phyloP scores from a whole-genome alignment of 441 rosid species.

The Syzygium syzygioides region DNA sequence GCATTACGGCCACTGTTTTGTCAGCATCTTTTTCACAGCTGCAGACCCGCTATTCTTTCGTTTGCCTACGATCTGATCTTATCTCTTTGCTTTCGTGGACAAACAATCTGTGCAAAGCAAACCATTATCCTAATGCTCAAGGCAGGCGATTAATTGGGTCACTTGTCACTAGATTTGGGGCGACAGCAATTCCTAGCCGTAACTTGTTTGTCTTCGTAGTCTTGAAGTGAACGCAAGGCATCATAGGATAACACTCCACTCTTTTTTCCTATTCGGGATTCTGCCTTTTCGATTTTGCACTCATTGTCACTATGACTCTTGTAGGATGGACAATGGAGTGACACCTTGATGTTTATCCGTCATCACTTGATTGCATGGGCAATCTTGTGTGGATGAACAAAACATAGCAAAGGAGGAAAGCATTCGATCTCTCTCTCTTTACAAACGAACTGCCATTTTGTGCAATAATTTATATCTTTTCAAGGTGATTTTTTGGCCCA shows the following conservation, averaged over 20 bases:
- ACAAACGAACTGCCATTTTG: background rate
- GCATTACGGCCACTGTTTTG: background rate
- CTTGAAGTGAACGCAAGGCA: background rate
- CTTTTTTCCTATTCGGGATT: background rate
- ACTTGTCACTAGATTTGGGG: background rate
- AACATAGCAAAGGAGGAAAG: background rate
- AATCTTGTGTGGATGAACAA: background rate
- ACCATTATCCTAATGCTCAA: background rate
- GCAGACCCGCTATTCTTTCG: background rate
- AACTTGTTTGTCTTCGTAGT: background rate
- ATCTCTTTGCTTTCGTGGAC: background rate
- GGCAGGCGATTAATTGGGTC: background rate
- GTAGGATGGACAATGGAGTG: background rate
- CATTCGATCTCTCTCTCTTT: background rate
- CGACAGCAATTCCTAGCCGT: background rate
- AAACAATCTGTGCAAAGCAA: background rate
- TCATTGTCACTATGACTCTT: background rate
- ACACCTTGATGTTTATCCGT: background rate
- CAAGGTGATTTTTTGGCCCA: rapidly evolving
- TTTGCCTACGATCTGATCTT: background rate
- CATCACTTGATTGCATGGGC: background rate
- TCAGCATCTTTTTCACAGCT: background rate
- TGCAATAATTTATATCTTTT: background rate
- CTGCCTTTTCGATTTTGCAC: background rate
- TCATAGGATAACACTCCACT: background rate